These are phyloP conservation scores for Blastomyces gilchristii DNA, from an alignment of 2,329 filamentous ascomycete species.

Conservation along the genomic window DNA sequence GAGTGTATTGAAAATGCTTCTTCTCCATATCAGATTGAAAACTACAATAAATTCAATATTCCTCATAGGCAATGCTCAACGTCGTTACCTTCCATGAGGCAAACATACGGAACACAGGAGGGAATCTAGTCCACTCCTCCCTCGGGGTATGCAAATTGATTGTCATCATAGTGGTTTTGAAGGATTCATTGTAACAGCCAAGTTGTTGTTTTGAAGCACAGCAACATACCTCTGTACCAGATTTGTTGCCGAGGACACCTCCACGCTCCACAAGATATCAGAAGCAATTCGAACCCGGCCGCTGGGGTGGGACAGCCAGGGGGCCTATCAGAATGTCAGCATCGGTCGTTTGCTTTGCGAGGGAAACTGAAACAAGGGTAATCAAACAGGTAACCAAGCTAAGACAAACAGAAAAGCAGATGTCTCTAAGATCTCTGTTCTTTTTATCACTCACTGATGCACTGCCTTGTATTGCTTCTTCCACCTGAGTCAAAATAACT, in stretches of 20 bases:
- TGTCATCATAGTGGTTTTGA: constrained; percentile 8
- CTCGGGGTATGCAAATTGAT: constrained; percentile 5
- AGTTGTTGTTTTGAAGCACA: not conserved
- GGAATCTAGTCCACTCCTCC: not conserved
- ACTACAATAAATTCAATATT: constrained; percentile 29
- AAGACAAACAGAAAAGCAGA: not conserved
- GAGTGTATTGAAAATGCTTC: not conserved
- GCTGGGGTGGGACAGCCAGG: not conserved
- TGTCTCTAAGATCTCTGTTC: constrained; percentile 42
- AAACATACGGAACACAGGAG: constrained; percentile 17
- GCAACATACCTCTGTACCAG: not conserved
- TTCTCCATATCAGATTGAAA: constrained; percentile 32
- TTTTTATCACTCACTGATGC: constrained; percentile 32
- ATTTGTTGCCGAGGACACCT: not conserved
- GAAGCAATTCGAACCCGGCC: not conserved
- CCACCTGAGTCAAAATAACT: constrained; percentile 21
- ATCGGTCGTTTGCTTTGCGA: not conserved
- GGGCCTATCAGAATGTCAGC: not conserved
- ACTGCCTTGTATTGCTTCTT: constrained; percentile 26
- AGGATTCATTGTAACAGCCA: not conserved
- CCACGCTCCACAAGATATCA: not conserved
- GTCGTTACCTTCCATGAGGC: constrained; percentile 17
- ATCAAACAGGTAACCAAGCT: not conserved
- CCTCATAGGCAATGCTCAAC: constrained; percentile 32
- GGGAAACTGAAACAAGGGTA: not conserved